Percentiles rank a stretch among this genome's conserved stretches.
Conservation (phyloP, 768 basidiomycete species). For the Mycena polygramma region DNA sequence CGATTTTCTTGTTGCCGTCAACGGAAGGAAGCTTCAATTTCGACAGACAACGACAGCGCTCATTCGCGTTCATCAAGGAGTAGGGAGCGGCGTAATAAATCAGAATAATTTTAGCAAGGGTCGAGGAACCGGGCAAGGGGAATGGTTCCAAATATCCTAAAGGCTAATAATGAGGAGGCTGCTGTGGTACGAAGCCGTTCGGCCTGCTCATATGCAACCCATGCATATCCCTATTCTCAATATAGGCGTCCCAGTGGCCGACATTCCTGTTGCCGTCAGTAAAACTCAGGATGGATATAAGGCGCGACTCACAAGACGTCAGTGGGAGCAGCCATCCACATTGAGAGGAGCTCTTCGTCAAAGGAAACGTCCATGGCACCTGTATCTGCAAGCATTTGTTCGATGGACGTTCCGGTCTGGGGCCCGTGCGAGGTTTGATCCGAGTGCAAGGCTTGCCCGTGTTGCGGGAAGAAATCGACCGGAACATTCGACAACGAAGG, state of each 20-base stretch:
- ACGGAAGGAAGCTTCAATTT: too few species aligned
- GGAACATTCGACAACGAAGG: neutral
- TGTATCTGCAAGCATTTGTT: constrained; percentile 19
- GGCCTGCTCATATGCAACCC: neutral
- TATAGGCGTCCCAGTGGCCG: constrained; percentile 14
- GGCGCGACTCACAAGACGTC: constrained; percentile 5
- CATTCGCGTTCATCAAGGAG: too few species aligned
- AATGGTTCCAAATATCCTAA: too few species aligned
- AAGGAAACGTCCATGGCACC: neutral
- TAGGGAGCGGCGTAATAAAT: too few species aligned
- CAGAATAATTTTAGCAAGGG: too few species aligned
- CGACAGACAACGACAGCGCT: too few species aligned
- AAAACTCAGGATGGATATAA: neutral
- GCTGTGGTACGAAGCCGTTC: neutral
- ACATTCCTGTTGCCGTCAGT: neutral
- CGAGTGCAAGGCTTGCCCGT: neutral
- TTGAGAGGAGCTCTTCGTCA: constrained; percentile 25
- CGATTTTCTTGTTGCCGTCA: too few species aligned
- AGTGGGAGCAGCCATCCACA: constrained; percentile 28
- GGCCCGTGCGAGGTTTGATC: neutral
- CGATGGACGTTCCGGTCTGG: constrained; percentile 14
- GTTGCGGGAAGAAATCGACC: neutral
- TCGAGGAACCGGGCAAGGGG: too few species aligned
- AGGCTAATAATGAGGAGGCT: too few species aligned
- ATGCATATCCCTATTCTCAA: constrained; percentile 2